phyloP scores from a whole-genome alignment of 345 rosid species.

The Euclidium syriacum region DNA sequence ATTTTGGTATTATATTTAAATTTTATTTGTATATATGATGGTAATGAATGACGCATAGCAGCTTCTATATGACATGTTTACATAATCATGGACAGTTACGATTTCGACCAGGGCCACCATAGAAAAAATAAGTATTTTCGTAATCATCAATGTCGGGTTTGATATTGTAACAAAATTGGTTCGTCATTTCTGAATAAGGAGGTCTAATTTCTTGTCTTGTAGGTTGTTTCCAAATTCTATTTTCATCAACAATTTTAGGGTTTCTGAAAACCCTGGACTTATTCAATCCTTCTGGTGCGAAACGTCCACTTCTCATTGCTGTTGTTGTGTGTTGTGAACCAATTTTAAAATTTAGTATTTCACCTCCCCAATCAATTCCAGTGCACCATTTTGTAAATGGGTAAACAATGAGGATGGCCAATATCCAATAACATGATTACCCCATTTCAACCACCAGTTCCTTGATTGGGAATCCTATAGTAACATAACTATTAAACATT shows the following conservation, averaged over 20 bases:
- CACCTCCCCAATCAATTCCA: neutral
- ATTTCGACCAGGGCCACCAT: neutral
- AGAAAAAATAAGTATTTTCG: neutral
- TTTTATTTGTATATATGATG: too few relatives aligned
- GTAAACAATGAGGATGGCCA: slow-evolving; percentile 1
- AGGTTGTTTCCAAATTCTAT: neutral
- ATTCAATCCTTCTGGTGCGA: too few relatives aligned
- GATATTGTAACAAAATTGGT: neutral
- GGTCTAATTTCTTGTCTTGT: neutral
- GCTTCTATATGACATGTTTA: too few relatives aligned
- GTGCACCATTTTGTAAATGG: neutral
- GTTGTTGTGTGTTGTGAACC: too few relatives aligned
- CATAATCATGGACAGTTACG: neutral
- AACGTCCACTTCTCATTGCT: too few relatives aligned
- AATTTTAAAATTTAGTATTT: too few relatives aligned
- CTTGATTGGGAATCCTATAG: neutral
- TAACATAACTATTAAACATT: neutral
- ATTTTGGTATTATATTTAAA: too few relatives aligned
- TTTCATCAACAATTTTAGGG: neutral
- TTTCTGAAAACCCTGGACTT: neutral
- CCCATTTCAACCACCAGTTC: slow-evolving; percentile 1
- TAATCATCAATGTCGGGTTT: neutral
- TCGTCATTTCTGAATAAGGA: too few relatives aligned
- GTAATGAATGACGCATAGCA: too few relatives aligned
- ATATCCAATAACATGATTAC: neutral